Evolutionary conservation across 2,329 filamentous ascomycete species (phyloP), one percentile per base, ranked within the genome.

Genomic region (Cladosporium phlei): DNA sequence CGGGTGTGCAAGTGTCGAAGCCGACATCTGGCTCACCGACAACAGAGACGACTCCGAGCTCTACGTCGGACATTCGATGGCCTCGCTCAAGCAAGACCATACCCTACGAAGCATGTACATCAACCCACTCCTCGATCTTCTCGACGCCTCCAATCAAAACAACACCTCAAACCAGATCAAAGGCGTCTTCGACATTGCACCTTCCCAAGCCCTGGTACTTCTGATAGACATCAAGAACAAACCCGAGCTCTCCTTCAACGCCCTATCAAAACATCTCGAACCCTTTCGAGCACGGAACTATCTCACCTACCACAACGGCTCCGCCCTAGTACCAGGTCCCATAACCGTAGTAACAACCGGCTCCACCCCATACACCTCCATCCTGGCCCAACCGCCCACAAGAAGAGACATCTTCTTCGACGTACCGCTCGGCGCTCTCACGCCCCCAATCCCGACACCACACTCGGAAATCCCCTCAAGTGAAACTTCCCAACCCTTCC

Each of bases 281-380:
- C 76, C 81, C 2, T 69, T 88, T 5, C 71, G 81, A 3, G 66
- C 76, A 30, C 70, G 68, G 30, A 75, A 75, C n/a, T 86, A 66
- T 51, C 60, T 73, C 3, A 71, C 64, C 20, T 64, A 66, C 49
- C 73, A 77, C 43, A 67, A 77, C 19, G 70, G 80, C 38, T 72
- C 69, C 12, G 59, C 67, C 12, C 59, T 84, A 2, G 62, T 76
- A 28, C 59, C 67, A 17, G 70, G 83, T 1, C 79, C 80, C 1
- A 65, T 88, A 27, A 88, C 83, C 0, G 76, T 88, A 2, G 81
- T 88, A 2, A 82, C 77, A 1, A 86, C 82, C 1, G 85, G 85
- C 10, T 77, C 78, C 52, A 75, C 79, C 0, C 79, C 76, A 0
- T 82, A 83, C 55, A 71, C 79, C 46, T 58, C 75, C 7, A 57